phyloP scores from a whole-genome alignment of 2,329 filamentous ascomycete genomes.

The Apiospora arundinis region DNA sequence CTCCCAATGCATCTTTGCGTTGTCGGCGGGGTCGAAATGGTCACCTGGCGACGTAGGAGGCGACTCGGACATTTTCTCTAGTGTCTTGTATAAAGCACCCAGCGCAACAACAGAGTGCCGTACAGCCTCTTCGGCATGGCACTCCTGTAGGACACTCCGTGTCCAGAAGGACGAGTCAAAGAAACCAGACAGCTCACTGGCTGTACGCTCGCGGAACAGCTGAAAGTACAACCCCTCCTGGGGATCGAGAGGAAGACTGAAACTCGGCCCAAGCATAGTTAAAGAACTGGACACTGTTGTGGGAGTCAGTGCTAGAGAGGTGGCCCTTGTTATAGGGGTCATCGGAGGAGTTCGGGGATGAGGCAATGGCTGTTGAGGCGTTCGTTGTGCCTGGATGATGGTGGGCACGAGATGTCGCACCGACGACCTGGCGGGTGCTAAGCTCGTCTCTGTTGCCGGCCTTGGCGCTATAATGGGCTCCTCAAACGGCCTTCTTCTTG shows the following conservation, averaged over 20 bases:
- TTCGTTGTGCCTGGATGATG: constrained; percentile 25
- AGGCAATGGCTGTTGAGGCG: constrained; percentile 24
- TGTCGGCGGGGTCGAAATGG: constrained; percentile 42
- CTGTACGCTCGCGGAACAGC: constrained; percentile 66
- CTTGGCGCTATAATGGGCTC: constrained; percentile 55
- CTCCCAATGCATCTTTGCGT: constrained; percentile 60
- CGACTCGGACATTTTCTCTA: constrained; percentile 63
- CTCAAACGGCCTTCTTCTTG: constrained; percentile 45
- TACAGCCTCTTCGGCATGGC: constrained; percentile 65
- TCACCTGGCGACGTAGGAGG: constrained; percentile 53
- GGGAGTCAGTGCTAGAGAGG: constrained; percentile 13
- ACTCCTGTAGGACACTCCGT: constrained; percentile 66
- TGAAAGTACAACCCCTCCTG: constrained; percentile 67
- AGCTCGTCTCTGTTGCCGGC: constrained; percentile 35
- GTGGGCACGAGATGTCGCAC: constrained; percentile 20
- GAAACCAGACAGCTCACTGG: constrained; percentile 68
- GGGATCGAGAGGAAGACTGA: constrained; percentile 54
- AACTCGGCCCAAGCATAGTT: constrained; percentile 49
- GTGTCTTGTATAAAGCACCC: constrained; percentile 70
- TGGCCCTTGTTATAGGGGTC: constrained; percentile 34
- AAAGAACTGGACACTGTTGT: constrained; percentile 33
- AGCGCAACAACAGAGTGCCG: constrained; percentile 70
- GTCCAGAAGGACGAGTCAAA: constrained; percentile 73
- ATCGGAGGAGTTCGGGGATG: constrained; percentile 41
- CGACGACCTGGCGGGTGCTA: constrained; percentile 14